Evolutionary conservation across 257 asterid genomes (phyloP).

Genomic region (Petunia axillaris): DNA sequence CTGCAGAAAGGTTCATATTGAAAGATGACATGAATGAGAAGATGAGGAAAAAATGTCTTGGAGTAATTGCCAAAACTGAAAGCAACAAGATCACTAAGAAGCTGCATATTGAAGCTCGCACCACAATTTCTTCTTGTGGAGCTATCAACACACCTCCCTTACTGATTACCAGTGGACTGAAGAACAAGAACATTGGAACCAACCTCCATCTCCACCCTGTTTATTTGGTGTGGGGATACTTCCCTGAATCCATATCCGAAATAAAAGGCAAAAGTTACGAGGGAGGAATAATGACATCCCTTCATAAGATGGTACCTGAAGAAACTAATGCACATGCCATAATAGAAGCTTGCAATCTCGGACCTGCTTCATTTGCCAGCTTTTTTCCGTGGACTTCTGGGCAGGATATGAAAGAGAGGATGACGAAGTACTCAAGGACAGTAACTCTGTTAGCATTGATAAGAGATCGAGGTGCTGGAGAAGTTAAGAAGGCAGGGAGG

Average conservation of each 20-base stretch:
- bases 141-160: slow-evolving; percentile 84
- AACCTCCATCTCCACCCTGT: slow-evolving; percentile 92
- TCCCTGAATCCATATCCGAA: slow-evolving; percentile 58
- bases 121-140: slow-evolving; percentile 73
- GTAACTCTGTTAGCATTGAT: slow-evolving; percentile 59
- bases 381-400: slow-evolving; percentile 77
- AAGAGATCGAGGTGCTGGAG: slow-evolving; percentile 73
- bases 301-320: slow-evolving; percentile 65
- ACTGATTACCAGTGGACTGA: slow-evolving; percentile 65
- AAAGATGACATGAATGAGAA: slow-evolving; percentile 32
- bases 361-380: slow-evolving; percentile 67
- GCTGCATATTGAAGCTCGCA: slow-evolving; percentile 58
- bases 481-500: slow-evolving; percentile 54
- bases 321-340: slow-evolving; percentile 49
- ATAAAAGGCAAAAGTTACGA: slow-evolving; percentile 63
- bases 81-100: slow-evolving; percentile 40
- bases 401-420: slow-evolving; percentile 52
- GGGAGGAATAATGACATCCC: slow-evolving; percentile 82
- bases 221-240: slow-evolving; percentile 81
- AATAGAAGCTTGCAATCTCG: slow-evolving; percentile 64
- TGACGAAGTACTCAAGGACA: slow-evolving; percentile 69
- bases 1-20: slow-evolving; percentile 61
- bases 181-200: slow-evolving; percentile 72
- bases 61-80: slow-evolving; percentile 60
- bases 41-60: slow-evolving; percentile 56